phyloP scores from a whole-genome alignment of 179 eudicot genomes.

The Nepenthes alata region DNA sequence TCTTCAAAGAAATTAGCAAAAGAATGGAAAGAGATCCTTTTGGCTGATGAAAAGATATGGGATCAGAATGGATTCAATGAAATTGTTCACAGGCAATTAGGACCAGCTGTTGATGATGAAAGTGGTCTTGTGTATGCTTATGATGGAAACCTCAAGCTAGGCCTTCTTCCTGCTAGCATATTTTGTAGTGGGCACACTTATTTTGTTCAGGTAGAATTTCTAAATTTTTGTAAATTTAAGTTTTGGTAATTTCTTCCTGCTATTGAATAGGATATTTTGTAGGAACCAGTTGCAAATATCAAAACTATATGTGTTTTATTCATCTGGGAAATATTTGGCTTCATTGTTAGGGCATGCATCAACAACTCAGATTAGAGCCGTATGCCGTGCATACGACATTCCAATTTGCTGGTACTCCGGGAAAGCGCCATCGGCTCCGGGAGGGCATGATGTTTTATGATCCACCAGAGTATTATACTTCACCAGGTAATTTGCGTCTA shows the following conservation, averaged over 20 bases:
- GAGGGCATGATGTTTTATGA: constrained; percentile 91
- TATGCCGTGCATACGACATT: constrained; percentile 96
- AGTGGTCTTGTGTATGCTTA: constrained; percentile 88
- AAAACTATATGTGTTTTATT: constrained; percentile 1
- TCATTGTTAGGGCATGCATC: constrained; percentile 57
- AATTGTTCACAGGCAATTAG: constrained; percentile 58
- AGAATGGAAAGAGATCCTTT: constrained; percentile 92
- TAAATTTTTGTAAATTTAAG: background rate
- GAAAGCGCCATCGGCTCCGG: constrained; percentile 88
- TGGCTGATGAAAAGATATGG: constrained; percentile 90
- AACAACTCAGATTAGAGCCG: constrained; percentile 79
- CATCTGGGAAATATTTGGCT: background rate
- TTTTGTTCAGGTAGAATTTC: constrained; percentile 69
- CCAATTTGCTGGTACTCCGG: constrained; percentile 91
- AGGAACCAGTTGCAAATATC: too few species aligned
- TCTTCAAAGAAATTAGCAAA: constrained; percentile 70
- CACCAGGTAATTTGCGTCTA: constrained; percentile 38
- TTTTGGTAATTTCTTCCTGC: background rate
- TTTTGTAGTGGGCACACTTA: constrained; percentile 97
- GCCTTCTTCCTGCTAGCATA: constrained; percentile 88
- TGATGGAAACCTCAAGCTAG: constrained; percentile 87
- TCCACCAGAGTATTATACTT: constrained; percentile 78
- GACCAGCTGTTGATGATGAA: constrained; percentile 86
- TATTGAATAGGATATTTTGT: background rate
- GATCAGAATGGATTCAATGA: constrained; percentile 97